Conservation (phyloP, 768 basidiomycete species). For the Mycena latifolia region DNA sequence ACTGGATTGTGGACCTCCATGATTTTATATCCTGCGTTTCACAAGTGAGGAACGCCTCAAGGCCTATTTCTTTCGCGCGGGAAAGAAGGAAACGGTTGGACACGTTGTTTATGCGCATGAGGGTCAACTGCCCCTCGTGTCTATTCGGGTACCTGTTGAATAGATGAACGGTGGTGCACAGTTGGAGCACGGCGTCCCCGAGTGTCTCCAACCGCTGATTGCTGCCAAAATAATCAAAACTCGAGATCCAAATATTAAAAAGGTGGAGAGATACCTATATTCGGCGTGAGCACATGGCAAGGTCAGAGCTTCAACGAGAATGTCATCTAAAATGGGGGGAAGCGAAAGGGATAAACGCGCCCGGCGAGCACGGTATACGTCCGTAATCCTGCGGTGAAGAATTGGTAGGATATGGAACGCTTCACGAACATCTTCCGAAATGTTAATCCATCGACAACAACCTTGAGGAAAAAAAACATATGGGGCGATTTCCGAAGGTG, state of each 20-base stretch:
- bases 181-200: slow-evolving; percentile 86
- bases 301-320: slow-evolving; percentile 81
- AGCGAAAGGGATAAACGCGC: slow-evolving; percentile 68
- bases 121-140: slow-evolving; percentile 87
- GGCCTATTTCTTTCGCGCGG: slow-evolving; percentile 71
- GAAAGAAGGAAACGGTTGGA: slow-evolving; percentile 79
- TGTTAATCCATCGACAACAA: slow-evolving; percentile 65
- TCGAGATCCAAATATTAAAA: not conserved
- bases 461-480: slow-evolving; percentile 52
- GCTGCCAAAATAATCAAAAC: slow-evolving; percentile 17
- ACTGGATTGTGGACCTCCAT: slow-evolving; percentile 66
- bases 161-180: slow-evolving; percentile 81
- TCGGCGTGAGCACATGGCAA: slow-evolving; percentile 72
- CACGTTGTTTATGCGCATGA: slow-evolving; percentile 72
- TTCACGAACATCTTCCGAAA: slow-evolving; percentile 63
- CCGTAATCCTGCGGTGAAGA: slow-evolving; percentile 75
- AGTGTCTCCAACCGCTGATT: slow-evolving; percentile 92
- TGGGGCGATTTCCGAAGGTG: slow-evolving; percentile 32
- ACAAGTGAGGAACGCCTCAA: slow-evolving; percentile 73
- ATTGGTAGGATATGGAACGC: slow-evolving; percentile 73
- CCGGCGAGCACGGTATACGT: slow-evolving; percentile 69
- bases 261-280: slow-evolving; percentile 55
- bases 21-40: slow-evolving; percentile 64
- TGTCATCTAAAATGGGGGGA: slow-evolving; percentile 67
- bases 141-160: slow-evolving; percentile 81